Conservation (phyloP, 1,284 basidiomycete genomes). For the Trichosporon sp. region DNA sequence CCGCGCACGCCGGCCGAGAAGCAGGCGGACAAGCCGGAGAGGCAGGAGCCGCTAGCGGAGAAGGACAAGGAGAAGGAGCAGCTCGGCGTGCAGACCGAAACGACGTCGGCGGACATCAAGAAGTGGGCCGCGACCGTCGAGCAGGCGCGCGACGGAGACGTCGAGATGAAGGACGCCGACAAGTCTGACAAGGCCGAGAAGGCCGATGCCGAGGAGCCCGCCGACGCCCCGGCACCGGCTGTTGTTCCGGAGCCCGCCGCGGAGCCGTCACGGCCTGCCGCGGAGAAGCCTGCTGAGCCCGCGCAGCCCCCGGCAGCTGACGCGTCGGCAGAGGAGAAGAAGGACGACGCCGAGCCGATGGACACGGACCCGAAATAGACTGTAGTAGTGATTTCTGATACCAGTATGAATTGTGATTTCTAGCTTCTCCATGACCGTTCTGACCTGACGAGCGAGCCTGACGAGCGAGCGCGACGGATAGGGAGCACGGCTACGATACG, state of each 20-base stretch:
- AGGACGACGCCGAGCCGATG: not conserved
- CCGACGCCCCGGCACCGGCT: not conserved
- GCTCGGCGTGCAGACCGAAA: slow-evolving; percentile 2
- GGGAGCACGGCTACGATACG: no score
- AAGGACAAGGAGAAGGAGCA: not conserved
- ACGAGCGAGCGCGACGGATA: no score
- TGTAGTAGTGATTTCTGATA: slow-evolving; percentile 1
- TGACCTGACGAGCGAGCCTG: no score
- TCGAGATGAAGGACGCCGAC: not conserved
- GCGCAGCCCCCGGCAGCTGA: not conserved
- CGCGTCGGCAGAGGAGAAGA: not conserved
- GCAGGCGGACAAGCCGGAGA: not conserved
- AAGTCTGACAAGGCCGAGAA: not conserved
- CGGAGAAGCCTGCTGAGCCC: not conserved
- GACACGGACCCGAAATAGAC: slow-evolving; percentile 2
- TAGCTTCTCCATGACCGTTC: not conserved
- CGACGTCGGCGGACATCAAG: slow-evolving; percentile 17
- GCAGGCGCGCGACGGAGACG: slow-evolving; percentile 3
- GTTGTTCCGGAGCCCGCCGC: not conserved
- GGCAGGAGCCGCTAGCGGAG: not conserved
- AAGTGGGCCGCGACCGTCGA: slow-evolving; percentile 18
- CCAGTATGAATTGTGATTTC: slow-evolving; percentile 1
- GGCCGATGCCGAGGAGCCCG: not conserved
- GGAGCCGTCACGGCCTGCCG: not conserved
- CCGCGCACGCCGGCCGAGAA: not conserved